Conservation (phyloP, 768 basidiomycete species). For the Tephrocybe sp. region DNA sequence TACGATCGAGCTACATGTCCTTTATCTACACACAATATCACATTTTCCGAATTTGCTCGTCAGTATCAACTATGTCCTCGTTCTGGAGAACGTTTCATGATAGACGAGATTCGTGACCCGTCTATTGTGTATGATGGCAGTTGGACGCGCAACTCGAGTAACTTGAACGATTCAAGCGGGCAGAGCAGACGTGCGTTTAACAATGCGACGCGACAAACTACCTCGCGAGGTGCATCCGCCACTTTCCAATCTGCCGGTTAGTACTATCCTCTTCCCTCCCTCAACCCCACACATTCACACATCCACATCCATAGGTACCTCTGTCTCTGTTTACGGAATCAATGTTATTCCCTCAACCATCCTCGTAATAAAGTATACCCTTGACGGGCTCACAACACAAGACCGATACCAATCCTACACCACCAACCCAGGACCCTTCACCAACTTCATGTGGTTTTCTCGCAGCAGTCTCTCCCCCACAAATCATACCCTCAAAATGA, state of each 20-base stretch:
- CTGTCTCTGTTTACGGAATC: conserved; percentile 3
- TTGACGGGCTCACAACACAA: background rate
- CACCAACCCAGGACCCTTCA: background rate
- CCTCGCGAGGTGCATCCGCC: background rate
- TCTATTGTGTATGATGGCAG: background rate
- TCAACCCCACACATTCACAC: background rate
- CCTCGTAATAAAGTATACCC: background rate
- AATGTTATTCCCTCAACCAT: background rate
- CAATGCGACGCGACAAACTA: background rate
- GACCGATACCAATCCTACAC: background rate
- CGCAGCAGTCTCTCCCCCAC: background rate
- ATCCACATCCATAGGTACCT: conserved; percentile 1
- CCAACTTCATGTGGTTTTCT: background rate
- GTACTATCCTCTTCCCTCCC: background rate
- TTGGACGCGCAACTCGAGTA: background rate
- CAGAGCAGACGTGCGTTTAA: background rate
- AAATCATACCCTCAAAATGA: background rate
- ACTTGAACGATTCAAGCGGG: background rate
- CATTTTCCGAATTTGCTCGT: background rate
- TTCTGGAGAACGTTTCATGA: background rate
- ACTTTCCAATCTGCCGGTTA: conserved; percentile 4
- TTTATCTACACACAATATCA: conserved; percentile 2
- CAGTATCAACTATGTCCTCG: background rate
- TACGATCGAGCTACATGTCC: no score
- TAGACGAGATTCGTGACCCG: conserved; percentile 4